Conservation (phyloP, 129 eudicot species). For the Chrysanthemum seticuspe region DNA sequence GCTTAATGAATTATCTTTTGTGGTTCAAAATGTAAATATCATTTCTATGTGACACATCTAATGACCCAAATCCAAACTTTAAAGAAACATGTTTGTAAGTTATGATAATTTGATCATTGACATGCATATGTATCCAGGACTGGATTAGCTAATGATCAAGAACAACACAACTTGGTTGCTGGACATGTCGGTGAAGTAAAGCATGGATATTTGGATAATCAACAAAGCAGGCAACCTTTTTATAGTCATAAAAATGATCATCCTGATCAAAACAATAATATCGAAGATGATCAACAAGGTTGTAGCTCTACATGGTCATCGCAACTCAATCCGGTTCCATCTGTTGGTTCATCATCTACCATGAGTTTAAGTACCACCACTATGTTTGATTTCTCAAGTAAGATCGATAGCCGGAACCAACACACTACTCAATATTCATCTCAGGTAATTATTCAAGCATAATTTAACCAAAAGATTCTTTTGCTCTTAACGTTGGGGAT, state of each 20-base stretch:
- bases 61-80: not conserved
- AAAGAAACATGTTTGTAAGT: not conserved
- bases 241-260: conserved; percentile 26
- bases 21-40: not conserved
- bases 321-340: conserved; percentile 33
- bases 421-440: conserved; percentile 42
- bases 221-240: conserved; percentile 33
- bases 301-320: conserved; percentile 47
- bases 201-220: conserved; percentile 37
- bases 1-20: not conserved
- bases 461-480: conserved; percentile 12
- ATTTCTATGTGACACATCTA: not conserved
- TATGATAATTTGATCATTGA: not conserved
- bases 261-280: not conserved
- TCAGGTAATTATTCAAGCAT: conserved; percentile 36
- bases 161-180: conserved; percentile 54
- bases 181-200: conserved; percentile 37
- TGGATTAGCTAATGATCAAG: conserved; percentile 50
- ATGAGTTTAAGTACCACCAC: conserved; percentile 37
- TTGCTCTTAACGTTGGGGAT: not conserved
- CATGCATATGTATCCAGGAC: conserved; percentile 32
- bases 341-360: conserved; percentile 42
- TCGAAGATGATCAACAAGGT: conserved; percentile 36
- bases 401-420: conserved; percentile 28
- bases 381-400: conserved; percentile 45